Evolutionary conservation across 495 filamentous ascomycete genomes (phyloP), one percentile per base, ranked within the genome.

Genomic region (Entonaema liquescens): DNA sequence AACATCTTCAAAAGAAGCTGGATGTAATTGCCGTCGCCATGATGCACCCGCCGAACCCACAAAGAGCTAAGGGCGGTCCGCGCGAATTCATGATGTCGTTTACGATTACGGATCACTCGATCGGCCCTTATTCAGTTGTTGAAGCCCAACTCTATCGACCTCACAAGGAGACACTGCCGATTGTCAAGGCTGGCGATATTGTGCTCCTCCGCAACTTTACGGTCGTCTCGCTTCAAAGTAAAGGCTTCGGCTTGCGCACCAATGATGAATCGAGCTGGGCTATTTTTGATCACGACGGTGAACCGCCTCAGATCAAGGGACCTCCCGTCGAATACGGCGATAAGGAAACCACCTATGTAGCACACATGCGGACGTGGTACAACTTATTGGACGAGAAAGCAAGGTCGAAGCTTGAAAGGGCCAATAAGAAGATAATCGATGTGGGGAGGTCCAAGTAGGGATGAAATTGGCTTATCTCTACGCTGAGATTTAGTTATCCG

Each of bases 71-170:
- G 61, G 81, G 83, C 15, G 91, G 91, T 1, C 89, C 90, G 5
- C 83, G 86, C 62, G 90, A 96, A 73, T 94, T 88, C 77, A 83
- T 85, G 74, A 82, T 92, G 61, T 87, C 87, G 21, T 84, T 95
- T 50, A 85, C 86, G 38, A 81, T 96, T 59, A 91, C 89, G 0
- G 93, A 96, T 76, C 85, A 86, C 17, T 85, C 87, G 0, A 79
- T 81, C 11, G 82, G 80, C 0, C 84, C 85, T 0, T 72, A 69
- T 23, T 59, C 68, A 0, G 84, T 87, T 1, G 79, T 79, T 2
- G 83, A 87, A 66, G 92, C 92, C 0, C 88, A 91, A 62, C 82
- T 97, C 15, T 92, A 92, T 77, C 87, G 93, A 5, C 90, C 92
- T 1, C 88, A 90, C 74, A 90, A 89, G 70, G 85, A 86, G 12